A percentile compares a stretch with the other conserved stretches of the same genome.
Evolutionary conservation across 2,329 filamentous ascomycete species (phyloP).

Genomic region (Fusarium ramigenum): DNA sequence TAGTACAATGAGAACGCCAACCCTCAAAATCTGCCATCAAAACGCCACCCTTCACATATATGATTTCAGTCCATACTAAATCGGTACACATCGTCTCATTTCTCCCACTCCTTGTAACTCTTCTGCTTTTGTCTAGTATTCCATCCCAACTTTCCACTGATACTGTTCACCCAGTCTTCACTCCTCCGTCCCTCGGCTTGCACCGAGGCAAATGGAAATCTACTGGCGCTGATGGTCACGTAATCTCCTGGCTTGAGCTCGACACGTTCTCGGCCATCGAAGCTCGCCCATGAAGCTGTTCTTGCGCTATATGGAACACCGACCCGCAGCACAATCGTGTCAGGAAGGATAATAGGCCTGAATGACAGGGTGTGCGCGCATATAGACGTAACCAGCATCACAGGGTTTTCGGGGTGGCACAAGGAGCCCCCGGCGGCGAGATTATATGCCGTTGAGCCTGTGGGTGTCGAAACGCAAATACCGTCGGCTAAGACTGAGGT

Average conservation of each 20-base stretch:
- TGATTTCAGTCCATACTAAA: neutral
- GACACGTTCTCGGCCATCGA: slow-evolving; percentile 91
- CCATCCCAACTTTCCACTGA: slow-evolving; percentile 81
- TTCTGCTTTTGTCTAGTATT: slow-evolving; percentile 84
- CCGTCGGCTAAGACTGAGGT: slow-evolving; percentile 94
- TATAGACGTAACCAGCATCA: slow-evolving; percentile 93
- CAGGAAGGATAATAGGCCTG: slow-evolving; percentile 93
- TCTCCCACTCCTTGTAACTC: slow-evolving; percentile 60
- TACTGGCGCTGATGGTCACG: slow-evolving; percentile 82
- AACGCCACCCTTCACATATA: slow-evolving; percentile 6
- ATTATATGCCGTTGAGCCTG: slow-evolving; percentile 94
- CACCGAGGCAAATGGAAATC: slow-evolving; percentile 83
- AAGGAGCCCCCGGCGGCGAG: slow-evolving; percentile 94
- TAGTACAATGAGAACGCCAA: neutral
- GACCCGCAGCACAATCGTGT: slow-evolving; percentile 91
- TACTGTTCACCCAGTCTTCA: slow-evolving; percentile 86
- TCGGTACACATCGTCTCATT: slow-evolving; percentile 21
- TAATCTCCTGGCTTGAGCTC: slow-evolving; percentile 83
- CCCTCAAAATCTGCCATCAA: neutral
- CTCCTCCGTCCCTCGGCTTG: slow-evolving; percentile 73
- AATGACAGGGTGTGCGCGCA: slow-evolving; percentile 96
- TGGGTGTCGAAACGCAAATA: slow-evolving; percentile 92
- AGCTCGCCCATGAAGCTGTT: slow-evolving; percentile 94
- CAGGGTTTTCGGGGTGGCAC: slow-evolving; percentile 95
- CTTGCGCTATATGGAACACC: slow-evolving; percentile 95